Conservation (phyloP, 164 flowering plant genomes). For the Nelumbo lutea region DNA sequence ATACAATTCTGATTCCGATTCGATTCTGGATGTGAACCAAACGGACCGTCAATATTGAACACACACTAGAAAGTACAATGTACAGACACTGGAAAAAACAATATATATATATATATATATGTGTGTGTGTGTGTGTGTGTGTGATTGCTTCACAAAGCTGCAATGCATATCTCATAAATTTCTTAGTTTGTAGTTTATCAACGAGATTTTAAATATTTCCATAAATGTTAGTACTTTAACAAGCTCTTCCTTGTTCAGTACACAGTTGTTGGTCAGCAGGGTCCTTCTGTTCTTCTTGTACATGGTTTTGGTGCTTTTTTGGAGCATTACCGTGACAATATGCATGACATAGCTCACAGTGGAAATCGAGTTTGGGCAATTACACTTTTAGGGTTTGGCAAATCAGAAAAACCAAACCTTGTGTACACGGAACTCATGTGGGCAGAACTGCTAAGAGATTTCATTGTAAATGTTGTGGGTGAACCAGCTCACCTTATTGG, state of each 20-base stretch:
- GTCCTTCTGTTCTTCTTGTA: constrained; percentile 78
- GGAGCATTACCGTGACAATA: constrained; percentile 83
- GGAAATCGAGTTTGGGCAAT: constrained; percentile 80
- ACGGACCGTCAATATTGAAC: no score
- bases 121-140: no score
- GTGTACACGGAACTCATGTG: constrained; percentile 76
- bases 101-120: no score
- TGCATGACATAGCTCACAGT: constrained; percentile 38
- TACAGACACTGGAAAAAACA: no score
- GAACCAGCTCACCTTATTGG: constrained; percentile 84
- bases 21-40: no score
- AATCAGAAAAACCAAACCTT: constrained; percentile 84
- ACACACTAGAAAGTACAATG: no score
- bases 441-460: constrained; percentile 86
- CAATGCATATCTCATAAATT: no score
- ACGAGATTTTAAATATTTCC: not conserved
- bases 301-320: constrained; percentile 94
- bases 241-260: constrained; percentile 43
- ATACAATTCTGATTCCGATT: not conserved
- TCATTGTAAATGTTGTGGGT: constrained; percentile 70
- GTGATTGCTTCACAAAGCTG: no score
- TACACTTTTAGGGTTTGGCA: constrained; percentile 79
- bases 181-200: no score
- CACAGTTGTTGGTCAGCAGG: constrained; percentile 63
- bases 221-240: not conserved